phyloP scores from a whole-genome alignment of 108 stramenopile genomes.

The Aurantiochytrium sp. region DNA sequence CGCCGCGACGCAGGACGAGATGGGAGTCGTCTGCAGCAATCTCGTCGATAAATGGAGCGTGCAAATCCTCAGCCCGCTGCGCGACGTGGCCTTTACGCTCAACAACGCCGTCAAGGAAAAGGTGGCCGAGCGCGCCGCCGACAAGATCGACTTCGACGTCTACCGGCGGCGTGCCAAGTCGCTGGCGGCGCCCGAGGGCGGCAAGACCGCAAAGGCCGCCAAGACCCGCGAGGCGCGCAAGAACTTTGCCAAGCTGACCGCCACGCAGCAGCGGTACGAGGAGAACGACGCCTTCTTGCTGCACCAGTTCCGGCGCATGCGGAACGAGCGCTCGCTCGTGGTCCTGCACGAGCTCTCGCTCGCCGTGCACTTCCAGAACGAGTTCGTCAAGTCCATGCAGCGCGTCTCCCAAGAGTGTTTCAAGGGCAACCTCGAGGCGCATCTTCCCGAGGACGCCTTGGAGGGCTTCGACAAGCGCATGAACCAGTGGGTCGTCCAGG shows the following conservation, averaged over 20 bases:
- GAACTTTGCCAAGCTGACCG: neutral
- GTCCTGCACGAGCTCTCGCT: neutral
- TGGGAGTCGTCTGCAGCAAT: neutral
- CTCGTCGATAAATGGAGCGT: neutral
- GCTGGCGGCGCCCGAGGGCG: neutral
- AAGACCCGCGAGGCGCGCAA: neutral
- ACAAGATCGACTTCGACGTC: slow-evolving; percentile 3
- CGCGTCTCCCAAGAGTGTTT: neutral
- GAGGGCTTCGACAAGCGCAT: neutral
- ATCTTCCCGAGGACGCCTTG: neutral
- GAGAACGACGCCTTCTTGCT: neutral
- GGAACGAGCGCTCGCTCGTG: neutral
- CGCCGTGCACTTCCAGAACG: neutral
- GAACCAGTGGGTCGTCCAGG: neutral
- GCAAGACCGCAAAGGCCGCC: neutral
- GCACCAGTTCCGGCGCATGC: neutral
- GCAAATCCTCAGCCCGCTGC: neutral
- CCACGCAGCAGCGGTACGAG: slow-evolving; percentile 6
- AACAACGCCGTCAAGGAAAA: neutral
- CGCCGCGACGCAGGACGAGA: neutral
- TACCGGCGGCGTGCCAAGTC: slow-evolving; percentile 20
- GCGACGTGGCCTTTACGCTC: neutral
- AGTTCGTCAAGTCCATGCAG: neutral
- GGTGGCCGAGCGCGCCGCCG: neutral
- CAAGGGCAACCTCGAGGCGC: neutral